Conservation (phyloP, 106 monocot genomes). For the Vanilla planifolia region DNA sequence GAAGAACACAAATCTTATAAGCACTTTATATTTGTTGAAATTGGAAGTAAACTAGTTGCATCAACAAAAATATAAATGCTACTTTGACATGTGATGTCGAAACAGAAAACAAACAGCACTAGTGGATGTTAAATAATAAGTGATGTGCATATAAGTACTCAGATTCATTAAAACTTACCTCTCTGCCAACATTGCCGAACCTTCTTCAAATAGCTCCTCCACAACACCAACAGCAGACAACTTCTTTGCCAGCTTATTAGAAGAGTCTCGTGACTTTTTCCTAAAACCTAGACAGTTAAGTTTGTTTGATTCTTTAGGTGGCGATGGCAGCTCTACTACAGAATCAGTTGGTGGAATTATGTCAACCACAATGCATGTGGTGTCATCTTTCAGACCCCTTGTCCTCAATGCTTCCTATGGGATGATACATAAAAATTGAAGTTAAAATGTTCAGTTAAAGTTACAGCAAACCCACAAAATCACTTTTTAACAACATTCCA, state of each 20-base stretch:
- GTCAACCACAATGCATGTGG: constrained; percentile 97
- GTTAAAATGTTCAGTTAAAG: constrained; percentile 2
- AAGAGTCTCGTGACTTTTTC: constrained; percentile 45
- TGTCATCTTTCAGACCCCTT: constrained; percentile 97
- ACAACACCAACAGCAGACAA: constrained; percentile 65
- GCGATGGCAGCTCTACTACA: constrained; percentile 38
- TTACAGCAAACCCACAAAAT: neutral
- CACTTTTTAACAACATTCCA: neutral
- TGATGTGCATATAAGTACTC: neutral
- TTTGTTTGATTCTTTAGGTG: constrained; percentile 66
- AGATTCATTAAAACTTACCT: constrained; percentile 33
- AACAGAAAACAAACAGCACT: too few species aligned
- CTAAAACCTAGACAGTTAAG: constrained; percentile 62
- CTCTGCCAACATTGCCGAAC: constrained; percentile 97
- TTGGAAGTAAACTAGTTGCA: too few species aligned
- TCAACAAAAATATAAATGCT: too few species aligned
- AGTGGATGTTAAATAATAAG: too few species aligned
- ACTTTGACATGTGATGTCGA: too few species aligned
- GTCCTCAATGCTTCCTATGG: constrained; percentile 87
- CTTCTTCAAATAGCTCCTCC: constrained; percentile 99
- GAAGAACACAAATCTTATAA: too few species aligned
- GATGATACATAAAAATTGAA: constrained; percentile 7
- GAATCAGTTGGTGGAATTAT: constrained; percentile 75
- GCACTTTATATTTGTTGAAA: too few species aligned
- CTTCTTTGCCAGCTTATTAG: constrained; percentile 63